Evolutionary conservation across 306 rosid species (phyloP).

Genomic region (Begonia peltatifolia): DNA sequence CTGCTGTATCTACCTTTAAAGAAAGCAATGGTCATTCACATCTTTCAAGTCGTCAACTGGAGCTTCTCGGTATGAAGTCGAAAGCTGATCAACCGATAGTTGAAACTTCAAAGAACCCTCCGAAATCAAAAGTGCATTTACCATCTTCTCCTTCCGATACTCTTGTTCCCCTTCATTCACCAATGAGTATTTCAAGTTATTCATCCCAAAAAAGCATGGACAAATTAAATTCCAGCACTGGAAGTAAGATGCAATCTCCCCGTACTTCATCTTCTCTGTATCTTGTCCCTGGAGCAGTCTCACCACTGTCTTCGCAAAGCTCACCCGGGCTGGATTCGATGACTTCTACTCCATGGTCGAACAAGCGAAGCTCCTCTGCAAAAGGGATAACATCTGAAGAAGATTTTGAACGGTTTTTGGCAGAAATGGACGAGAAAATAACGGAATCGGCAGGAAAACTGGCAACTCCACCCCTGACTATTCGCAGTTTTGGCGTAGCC

Average conservation of each 20-base stretch:
- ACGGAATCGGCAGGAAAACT: conserved; percentile 64
- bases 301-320: conserved; percentile 35
- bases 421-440: conserved; percentile 67
- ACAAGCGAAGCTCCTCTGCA: conserved; percentile 37
- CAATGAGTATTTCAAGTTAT: conserved; percentile 34
- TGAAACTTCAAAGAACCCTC: conserved; percentile 57
- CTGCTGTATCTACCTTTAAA: conserved; percentile 22
- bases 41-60: conserved; percentile 62
- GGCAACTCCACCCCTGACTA: conserved; percentile 84
- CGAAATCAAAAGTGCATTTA: conserved; percentile 40
- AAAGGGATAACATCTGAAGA: conserved; percentile 78
- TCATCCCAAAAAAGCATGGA: conserved; percentile 27
- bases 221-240: conserved; percentile 41
- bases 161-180: conserved; percentile 89
- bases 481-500: conserved; percentile 51
- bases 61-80: conserved; percentile 62
- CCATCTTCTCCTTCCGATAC: conserved; percentile 43
- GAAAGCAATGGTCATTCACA: conserved; percentile 27
- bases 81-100: conserved; percentile 33
- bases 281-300: conserved; percentile 51
- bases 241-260: conserved; percentile 33
- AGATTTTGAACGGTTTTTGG: conserved; percentile 65
- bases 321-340: conserved; percentile 40
- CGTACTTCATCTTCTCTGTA: conserved; percentile 39
- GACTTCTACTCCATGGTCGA: conserved; percentile 70